Evolutionary conservation across 257 asterid genomes (phyloP).

Genomic region (Marsdenia floribunda): DNA sequence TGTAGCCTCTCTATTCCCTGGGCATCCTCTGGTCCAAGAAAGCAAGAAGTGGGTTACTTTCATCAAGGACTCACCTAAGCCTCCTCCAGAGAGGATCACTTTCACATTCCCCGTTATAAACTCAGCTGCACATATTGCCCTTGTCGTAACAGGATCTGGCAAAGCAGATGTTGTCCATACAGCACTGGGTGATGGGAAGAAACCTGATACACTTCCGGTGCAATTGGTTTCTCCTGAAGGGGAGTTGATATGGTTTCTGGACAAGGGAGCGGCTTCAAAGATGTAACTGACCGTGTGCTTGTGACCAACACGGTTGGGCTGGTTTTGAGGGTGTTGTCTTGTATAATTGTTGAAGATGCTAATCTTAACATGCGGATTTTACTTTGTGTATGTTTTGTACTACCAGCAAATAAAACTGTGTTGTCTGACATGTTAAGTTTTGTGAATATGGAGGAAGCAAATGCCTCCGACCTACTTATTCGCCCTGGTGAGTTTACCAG

Average conservation of each 20-base stretch:
- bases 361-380: background rate
- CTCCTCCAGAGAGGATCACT: slow-evolving; percentile 86
- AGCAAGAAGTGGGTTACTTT: slow-evolving; percentile 73
- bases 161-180: slow-evolving; percentile 57
- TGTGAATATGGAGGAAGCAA: background rate
- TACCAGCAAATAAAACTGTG: background rate
- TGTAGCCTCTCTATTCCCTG: slow-evolving; percentile 85
- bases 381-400: background rate
- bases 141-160: slow-evolving; percentile 70
- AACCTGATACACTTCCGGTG: slow-evolving; percentile 61
- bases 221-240: slow-evolving; percentile 76
- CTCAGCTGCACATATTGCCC: slow-evolving; percentile 68
- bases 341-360: background rate
- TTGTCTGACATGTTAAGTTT: background rate
- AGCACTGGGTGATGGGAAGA: slow-evolving; percentile 48
- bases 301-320: background rate
- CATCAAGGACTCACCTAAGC: slow-evolving; percentile 90
- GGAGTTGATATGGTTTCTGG: slow-evolving; percentile 76
- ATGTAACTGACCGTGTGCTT: slow-evolving; percentile 26
- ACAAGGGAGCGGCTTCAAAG: slow-evolving; percentile 84
- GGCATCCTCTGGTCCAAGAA: slow-evolving; percentile 70
- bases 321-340: background rate
- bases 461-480: background rate
- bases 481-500: background rate
- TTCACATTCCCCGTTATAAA: slow-evolving; percentile 86